Evolutionary conservation across 805 yeast species (phyloP), one percentile per base, ranked within the genome.

Genomic region (Lipomyces sp.): DNA sequence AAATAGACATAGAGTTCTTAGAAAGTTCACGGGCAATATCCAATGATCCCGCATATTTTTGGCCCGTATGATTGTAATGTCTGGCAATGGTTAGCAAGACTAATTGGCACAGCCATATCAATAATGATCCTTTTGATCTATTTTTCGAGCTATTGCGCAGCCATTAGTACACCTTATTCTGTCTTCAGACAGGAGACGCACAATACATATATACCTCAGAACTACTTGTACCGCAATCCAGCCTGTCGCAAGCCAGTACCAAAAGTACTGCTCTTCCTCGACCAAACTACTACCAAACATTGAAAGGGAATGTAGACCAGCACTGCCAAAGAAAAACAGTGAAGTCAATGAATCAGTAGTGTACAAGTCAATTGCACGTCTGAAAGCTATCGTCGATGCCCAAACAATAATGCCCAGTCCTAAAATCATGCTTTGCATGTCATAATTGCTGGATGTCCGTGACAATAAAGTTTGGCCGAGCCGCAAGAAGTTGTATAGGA

Each of bases 241-340:
- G 0, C 76, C 74, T 0, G 78, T 71, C 0, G 77, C 65, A 21
- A 77, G 70, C 82, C 87, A 85, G 86, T 95, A 93, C 98, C 98
- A 93, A 16, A 90, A 67, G 64, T 90, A 96, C 64, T 93, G 95
- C 64, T 93, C 98, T 66, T 93, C 98, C 63, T 93, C 98, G 16
- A 93, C 84, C 50, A 90, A 73, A 24, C 96, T 90, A 53, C 95
- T 87, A 10, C 90, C 96, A 69, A 90, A 87, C 57, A 83, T 75
- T 0, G 86, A 74, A 0, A 73, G 33, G 2, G 83, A 77, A 47
- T 82, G 74, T 0, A 72, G 41, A 35, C 74, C 38, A 18, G 70
- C 40, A 60, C 63, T 63, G 49, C 48, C 44, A 18, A 61, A 66
- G 28, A 62, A 61, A 10, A 53, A 57, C 4, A 50, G 61, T 3